Conservation (phyloP, 2,329 filamentous ascomycete species). For the Pyricularia pennisetigena region DNA sequence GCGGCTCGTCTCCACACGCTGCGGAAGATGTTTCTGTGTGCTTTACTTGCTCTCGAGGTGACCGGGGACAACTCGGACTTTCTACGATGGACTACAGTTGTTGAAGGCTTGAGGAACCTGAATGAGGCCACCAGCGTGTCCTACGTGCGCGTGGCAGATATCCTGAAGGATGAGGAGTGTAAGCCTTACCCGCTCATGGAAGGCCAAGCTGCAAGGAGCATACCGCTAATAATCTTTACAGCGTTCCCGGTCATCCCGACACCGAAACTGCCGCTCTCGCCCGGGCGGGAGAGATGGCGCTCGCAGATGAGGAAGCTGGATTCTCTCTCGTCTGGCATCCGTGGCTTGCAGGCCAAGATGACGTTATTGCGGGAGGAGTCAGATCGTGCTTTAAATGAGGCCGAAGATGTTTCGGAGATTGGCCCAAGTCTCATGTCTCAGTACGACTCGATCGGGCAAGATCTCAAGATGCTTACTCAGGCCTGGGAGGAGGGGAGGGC, state of each 20-base stretch:
- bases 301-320: conserved; percentile 82
- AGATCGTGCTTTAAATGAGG: conserved; percentile 65
- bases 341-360: conserved; percentile 88
- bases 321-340: conserved; percentile 80
- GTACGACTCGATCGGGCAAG: conserved; percentile 88
- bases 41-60: conserved; percentile 78
- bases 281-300: conserved; percentile 74
- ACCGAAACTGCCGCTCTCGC: conserved; percentile 52
- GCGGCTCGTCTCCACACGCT: conserved; percentile 72
- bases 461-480: conserved; percentile 69
- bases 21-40: conserved; percentile 79
- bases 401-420: conserved; percentile 63
- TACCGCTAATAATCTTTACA: conserved; percentile 16
- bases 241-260: conserved; percentile 44
- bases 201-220: conserved; percentile 10
- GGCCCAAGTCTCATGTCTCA: conserved; percentile 73
- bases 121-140: conserved; percentile 51
- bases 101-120: conserved; percentile 62
- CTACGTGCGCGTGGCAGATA: conserved; percentile 54
- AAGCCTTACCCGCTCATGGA: conserved; percentile 21
- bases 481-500: conserved; percentile 84
- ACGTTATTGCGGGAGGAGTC: conserved; percentile 87
- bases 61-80: conserved; percentile 70
- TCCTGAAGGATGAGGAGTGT: conserved; percentile 75
- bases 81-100: conserved; percentile 65